Conservation (phyloP, 257 asterid species). For the Nemophila menziesii region DNA sequence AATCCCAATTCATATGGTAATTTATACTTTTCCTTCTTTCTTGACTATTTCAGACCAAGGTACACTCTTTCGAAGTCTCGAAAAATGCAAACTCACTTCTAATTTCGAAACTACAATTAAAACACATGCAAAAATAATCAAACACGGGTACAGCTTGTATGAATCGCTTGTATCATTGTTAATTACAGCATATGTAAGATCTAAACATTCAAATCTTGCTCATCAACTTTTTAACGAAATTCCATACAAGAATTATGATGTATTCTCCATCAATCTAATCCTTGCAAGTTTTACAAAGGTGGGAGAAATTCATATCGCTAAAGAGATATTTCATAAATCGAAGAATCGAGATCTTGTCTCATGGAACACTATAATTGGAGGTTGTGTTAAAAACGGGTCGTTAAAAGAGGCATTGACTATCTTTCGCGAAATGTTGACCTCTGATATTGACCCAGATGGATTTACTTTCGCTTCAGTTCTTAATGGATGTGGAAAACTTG, state of each 20-base stretch:
- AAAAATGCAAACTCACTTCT: conserved; percentile 33
- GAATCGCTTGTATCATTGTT: conserved; percentile 34
- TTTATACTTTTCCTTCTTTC: neutral
- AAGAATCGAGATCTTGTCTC: conserved; percentile 55
- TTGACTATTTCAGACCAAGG: conserved; percentile 32
- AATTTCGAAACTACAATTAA: conserved; percentile 24
- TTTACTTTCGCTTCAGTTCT: conserved; percentile 58
- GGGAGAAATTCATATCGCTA: conserved; percentile 49
- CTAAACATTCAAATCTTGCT: conserved; percentile 31
- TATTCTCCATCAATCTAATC: conserved; percentile 36
- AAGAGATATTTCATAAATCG: conserved; percentile 29
- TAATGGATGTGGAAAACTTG: conserved; percentile 62
- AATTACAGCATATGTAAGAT: conserved; percentile 30
- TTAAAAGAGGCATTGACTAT: conserved; percentile 38
- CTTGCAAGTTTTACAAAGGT: conserved; percentile 41
- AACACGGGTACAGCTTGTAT: conserved; percentile 36
- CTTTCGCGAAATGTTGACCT: conserved; percentile 44
- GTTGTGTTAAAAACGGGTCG: conserved; percentile 36
- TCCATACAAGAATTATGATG: conserved; percentile 17
- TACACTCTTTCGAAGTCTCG: conserved; percentile 30
- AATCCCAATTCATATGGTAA: neutral
- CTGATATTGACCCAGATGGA: conserved; percentile 46
- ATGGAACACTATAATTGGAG: conserved; percentile 72
- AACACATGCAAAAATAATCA: conserved; percentile 38
- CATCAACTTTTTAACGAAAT: conserved; percentile 31